These are phyloP conservation scores for Pistacia integerrima DNA, from an alignment of 345 rosid species.

Conservation along the genomic window DNA sequence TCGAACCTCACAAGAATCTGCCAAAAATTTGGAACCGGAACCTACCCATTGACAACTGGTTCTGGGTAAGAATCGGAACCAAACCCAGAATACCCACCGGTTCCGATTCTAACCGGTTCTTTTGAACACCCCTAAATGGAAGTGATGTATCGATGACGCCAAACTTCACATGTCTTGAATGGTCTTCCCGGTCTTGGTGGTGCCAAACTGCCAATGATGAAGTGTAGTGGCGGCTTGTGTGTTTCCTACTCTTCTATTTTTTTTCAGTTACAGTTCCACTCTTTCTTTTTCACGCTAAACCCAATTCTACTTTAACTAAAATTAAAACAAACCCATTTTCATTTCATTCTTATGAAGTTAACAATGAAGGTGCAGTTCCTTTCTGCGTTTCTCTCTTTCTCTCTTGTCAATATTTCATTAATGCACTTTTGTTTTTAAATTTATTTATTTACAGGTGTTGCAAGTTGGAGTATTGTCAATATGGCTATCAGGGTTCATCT, in stretches of 20 bases:
- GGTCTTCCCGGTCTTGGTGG: constrained; percentile 28
- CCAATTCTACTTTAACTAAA: not conserved
- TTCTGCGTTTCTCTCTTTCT: too few species aligned
- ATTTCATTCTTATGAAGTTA: constrained; percentile 16
- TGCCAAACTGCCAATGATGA: constrained; percentile 4
- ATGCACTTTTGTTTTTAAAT: constrained; percentile 4
- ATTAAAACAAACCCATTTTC: not conserved
- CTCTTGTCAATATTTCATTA: not conserved
- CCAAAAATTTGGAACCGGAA: too few species aligned
- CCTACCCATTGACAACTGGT: too few species aligned
- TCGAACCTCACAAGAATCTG: too few species aligned
- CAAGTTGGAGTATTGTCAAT: constrained; percentile 58
- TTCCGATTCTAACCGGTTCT: too few species aligned
- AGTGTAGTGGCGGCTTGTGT: not conserved
- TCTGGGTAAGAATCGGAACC: too few species aligned
- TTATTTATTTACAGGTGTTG: constrained; percentile 39
- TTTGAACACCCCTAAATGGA: too few species aligned
- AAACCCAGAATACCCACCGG: too few species aligned
- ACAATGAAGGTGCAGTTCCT: constrained; percentile 27
- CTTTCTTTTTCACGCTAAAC: not conserved
- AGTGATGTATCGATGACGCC: constrained; percentile 16
- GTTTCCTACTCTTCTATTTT: constrained; percentile 20
- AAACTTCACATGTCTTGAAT: constrained; percentile 22
- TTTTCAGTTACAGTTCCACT: constrained; percentile 54
- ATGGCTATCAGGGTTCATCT: constrained; percentile 75